Conservation (phyloP, 148 eudicot genomes). For the Rhododendron henanense region DNA sequence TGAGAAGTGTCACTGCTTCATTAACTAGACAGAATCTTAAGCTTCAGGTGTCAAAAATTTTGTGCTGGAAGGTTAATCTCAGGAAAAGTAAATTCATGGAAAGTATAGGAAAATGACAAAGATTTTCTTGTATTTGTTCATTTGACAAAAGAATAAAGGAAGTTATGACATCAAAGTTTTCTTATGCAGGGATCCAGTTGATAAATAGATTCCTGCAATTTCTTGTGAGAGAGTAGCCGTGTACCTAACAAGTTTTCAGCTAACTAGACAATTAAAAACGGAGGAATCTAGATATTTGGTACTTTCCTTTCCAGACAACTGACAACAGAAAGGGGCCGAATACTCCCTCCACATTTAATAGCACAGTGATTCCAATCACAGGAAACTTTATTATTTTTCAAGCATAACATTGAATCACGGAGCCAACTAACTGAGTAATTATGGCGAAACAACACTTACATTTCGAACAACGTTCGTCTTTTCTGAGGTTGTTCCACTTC, state of each 20-base stretch:
- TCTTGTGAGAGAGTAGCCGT: not conserved
- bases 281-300: not conserved
- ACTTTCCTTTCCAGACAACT: not conserved
- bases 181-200: not conserved
- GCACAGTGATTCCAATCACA: not conserved
- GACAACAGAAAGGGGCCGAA: not conserved
- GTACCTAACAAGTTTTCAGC: not conserved
- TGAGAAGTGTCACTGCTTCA: not conserved
- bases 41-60: not conserved
- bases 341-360: not conserved
- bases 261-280: not conserved
- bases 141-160: not conserved
- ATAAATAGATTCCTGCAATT: not conserved
- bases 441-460: slow-evolving; percentile 21
- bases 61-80: not conserved
- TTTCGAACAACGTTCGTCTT: slow-evolving; percentile 38
- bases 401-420: not conserved
- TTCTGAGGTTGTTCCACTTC: slow-evolving; percentile 53
- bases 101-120: not conserved
- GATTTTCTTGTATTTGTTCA: not conserved
- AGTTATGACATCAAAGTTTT: not conserved
- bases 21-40: not conserved
- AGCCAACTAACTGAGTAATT: not conserved
- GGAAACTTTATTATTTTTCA: not conserved
- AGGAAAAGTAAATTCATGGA: not conserved